Evolutionary conservation across 257 asterid genomes (phyloP), one percentile per base, ranked within the genome.

Genomic region (Ophiorrhiza pumila): DNA sequence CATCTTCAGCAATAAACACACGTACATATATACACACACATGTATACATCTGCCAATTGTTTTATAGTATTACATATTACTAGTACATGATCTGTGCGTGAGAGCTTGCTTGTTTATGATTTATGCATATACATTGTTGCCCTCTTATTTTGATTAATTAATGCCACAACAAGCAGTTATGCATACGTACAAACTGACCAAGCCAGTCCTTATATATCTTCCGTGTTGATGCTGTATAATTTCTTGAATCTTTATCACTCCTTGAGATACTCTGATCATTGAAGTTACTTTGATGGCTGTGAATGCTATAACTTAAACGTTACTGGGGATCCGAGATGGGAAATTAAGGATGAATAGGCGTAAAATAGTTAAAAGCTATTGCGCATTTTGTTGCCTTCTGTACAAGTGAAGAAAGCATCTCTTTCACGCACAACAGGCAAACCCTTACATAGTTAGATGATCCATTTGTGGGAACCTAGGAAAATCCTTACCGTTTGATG

Each of bases 301-400:
- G n/a, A n/a, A n/a, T 9, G 43, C 68, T 41, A 25, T 56, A 20
- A 12, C 17, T 71, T 35, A 58, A 20, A 29, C 14, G 7, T 63
- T 64, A 65, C 57, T 73, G 63, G 71, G 47, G 71, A 63, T 63
- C 77, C 49, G 77, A 73, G 37, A 55, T 56, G 50, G 52, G 39
- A 50, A 50, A 27, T 50, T n/a, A 17, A 37, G 22, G 45, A n/a
- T n/a, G n/a, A n/a, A n/a, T n/a, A n/a, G 34, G 37, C 23, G n/a
- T 23, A 45, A 10, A 60, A 11, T 22, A 68, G 63, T 7, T 56
- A 25, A 70, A 70, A 35, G 32, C 27, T 23, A 8, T 23, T 55
- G 34, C 27, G n/a, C n/a, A 58, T 12, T 1, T 27, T 13, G 37
- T 3, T 34, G 35, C 53, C 18, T 15, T 34, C 41, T 8, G 22